A percentile compares a stretch with the other conserved stretches of the same genome.
phyloP scores from a whole-genome alignment of 352 stramenopile genomes.

The Globisporangium radiosum region DNA sequence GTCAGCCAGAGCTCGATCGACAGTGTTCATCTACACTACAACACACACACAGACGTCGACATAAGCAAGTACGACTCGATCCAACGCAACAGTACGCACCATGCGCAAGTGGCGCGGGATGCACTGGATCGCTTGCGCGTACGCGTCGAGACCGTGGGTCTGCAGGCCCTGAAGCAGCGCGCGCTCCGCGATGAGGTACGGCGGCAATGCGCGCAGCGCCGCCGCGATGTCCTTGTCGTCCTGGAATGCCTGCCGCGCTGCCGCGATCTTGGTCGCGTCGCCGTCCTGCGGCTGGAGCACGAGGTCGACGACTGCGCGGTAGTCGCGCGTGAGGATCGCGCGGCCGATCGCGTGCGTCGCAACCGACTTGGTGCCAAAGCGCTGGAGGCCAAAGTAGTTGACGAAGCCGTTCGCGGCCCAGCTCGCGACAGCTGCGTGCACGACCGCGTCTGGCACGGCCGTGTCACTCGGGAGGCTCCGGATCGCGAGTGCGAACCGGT shows the following conservation, averaged over 20 bases:
- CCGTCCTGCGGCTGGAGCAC: slow-evolving; percentile 83
- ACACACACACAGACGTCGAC: neutral
- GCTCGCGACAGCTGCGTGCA: slow-evolving; percentile 59
- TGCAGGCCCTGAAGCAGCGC: slow-evolving; percentile 60
- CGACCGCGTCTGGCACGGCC: slow-evolving; percentile 49
- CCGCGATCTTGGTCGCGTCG: slow-evolving; percentile 67
- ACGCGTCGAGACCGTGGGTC: slow-evolving; percentile 45
- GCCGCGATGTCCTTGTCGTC: slow-evolving; percentile 46
- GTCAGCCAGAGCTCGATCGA: neutral
- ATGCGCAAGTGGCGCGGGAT: slow-evolving; percentile 85
- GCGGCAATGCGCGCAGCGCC: slow-evolving; percentile 56
- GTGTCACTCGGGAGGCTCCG: slow-evolving; percentile 75
- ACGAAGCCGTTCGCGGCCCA: slow-evolving; percentile 90
- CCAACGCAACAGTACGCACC: slow-evolving; percentile 18
- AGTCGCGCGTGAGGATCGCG: slow-evolving; percentile 90
- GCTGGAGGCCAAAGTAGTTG: slow-evolving; percentile 98
- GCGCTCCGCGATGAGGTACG: slow-evolving; percentile 79
- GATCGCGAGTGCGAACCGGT: slow-evolving; percentile 94
- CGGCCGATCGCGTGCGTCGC: slow-evolving; percentile 88
- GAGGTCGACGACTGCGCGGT: slow-evolving; percentile 86
- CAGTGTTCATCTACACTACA: neutral
- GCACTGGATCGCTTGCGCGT: slow-evolving; percentile 58
- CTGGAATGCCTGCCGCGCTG: slow-evolving; percentile 61
- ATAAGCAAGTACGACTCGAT: neutral
- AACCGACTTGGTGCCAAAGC: slow-evolving; percentile 91